Evolutionary conservation across 2,329 filamentous ascomycete genomes (phyloP), one percentile per base, ranked within the genome.

Genomic region (Fusarium sp.): DNA sequence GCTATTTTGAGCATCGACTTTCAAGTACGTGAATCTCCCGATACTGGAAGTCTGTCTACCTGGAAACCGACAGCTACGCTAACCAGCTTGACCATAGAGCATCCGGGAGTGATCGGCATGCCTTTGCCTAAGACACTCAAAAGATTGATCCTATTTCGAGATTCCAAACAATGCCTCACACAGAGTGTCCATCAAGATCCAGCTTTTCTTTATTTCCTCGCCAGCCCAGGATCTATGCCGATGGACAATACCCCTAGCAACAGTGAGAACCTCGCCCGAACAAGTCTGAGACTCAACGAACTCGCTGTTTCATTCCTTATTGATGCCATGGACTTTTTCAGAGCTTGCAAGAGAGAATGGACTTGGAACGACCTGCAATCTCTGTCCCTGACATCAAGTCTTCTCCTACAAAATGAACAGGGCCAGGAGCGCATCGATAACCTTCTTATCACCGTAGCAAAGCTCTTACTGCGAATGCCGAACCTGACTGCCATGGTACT

Each of bases 271-370:
- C 11, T 59, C 3, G 45, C 62, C 22, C 39, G 29, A 7, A 11
- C 4, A 38, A 66, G 61, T 33, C n/a, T 36, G n/a, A 39, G 4
- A 13, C 47, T 66, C 8, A 3, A 27, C 11, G 14, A 61, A 29
- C 41, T 61, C 14, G 8, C 17, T 3, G 42, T 67, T 10, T 67
- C 62, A 20, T 67, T 67, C 27, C 10, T 54, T 13, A 9, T 62
- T 33, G 8, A 36, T 9, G 47, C 54, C 3, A 18, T 12, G 13
- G 1, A 54, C 0, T 54, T 61, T 7, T 52, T 67, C 5, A 0
- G 7, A 9, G 18, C 11, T 5, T 67, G 65, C 0, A 4, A 18
- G 1, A 4, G 35, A 44, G 17, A 5, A 35, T 44, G 62, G 41
- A 54, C n/a, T 1, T 61, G 65, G 65, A 1, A 14, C 22, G 13